Evolutionary conservation across 2,329 filamentous ascomycete genomes (phyloP), one percentile per base, ranked within the genome.

Genomic region (Lecanoromycetidae sp.): DNA sequence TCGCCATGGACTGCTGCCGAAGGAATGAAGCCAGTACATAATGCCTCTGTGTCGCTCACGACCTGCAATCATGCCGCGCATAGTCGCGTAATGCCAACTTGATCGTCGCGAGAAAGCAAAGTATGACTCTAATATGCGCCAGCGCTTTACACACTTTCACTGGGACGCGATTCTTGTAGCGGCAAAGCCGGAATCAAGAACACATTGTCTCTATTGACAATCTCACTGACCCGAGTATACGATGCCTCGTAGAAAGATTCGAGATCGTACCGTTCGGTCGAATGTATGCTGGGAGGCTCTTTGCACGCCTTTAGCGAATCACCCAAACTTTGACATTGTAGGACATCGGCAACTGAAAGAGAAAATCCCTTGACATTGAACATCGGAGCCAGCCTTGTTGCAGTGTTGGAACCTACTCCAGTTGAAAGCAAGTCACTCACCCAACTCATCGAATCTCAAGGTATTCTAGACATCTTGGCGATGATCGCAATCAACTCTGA

Each of bases 111-210:
- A 8, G 56, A 53, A 43, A 66, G 64, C 26, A 66, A 57, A 12
- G 61, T 61, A 39, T 66, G 63, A 25, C 62, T 63, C 64, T 64
- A 67, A 51, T 68, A 67, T 37, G 63, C 58, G 20, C 59, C 56
- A 4, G 58, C 55, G 15, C 58, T 61, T 5, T 60, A 54, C 60
- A 67, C 62, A 1, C 63, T 66, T 55, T 68, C 65, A 26, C 60
- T 61, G 6, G 67, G 53, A 19, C 67, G 53, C 23, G 63, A 62
- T 41, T 66, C 64, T 46, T 66, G 64, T 12, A 66, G 55, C 1
- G 63, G 59, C 5, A 63, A 62, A 9, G 62, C 55, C 1, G 58
- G 60, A 7, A 61, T 51, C 30, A 54, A 37, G 32, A 58, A 56
- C 2, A 52, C 52, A 4, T 56, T 54, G 5, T 32, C 26, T n/a